Percentiles rank a stretch among this genome's conserved stretches.
Conservation (phyloP, 108 stramenopile genomes). For the Hondaea fermentalgiana region DNA sequence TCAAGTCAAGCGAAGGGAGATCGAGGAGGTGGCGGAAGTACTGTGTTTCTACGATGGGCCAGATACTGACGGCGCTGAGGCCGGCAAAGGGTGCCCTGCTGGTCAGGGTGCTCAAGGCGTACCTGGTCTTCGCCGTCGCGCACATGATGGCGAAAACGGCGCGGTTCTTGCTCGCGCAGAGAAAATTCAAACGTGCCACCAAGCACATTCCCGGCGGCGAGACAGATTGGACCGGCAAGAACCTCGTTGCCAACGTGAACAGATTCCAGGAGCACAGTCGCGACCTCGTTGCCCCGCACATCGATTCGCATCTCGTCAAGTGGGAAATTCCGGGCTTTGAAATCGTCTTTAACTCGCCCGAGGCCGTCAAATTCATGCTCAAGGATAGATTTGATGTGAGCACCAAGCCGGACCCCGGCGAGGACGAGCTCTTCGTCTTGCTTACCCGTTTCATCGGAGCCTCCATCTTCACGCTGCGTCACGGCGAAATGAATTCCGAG, state of each 20-base stretch:
- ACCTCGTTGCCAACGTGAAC: background rate
- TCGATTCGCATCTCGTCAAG: background rate
- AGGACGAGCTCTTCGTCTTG: background rate
- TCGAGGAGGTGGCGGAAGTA: too few species aligned
- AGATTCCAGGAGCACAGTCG: background rate
- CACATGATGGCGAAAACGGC: background rate
- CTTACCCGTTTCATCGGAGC: conserved; percentile 32
- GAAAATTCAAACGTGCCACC: background rate
- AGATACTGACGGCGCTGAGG: too few species aligned
- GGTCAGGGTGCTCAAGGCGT: background rate
- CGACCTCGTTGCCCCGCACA: background rate
- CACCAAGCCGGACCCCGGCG: conserved; percentile 30
- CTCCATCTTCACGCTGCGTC: conserved; percentile 37
- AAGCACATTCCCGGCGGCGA: background rate
- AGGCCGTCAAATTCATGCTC: conserved; percentile 38
- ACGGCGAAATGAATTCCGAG: background rate
- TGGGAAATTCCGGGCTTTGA: background rate
- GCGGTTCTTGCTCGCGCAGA: background rate
- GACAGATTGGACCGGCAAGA: background rate
- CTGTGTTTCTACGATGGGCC: too few species aligned
- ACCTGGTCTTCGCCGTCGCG: background rate
- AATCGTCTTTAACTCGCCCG: background rate
- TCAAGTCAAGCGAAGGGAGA: too few species aligned
- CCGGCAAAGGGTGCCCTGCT: too few species aligned
- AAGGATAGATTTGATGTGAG: conserved; percentile 41